phyloP scores from a whole-genome alignment of 1,284 basidiomycete species.

The Tilletia setariae region DNA sequence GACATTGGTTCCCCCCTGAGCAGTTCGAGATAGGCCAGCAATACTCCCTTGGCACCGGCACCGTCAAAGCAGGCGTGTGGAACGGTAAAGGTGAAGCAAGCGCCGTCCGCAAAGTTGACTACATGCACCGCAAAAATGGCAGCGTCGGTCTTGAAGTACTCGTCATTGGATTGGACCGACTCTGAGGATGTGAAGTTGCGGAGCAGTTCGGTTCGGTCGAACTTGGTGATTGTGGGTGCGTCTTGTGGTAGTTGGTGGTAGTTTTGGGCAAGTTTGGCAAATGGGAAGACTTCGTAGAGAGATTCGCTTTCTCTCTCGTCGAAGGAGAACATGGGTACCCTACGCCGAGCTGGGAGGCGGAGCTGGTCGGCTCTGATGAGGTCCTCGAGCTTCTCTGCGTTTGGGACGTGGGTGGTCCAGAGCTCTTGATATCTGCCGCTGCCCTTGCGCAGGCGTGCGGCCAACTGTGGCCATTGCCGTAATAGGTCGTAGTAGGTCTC shows the following conservation, averaged over 20 bases:
- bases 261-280: not conserved
- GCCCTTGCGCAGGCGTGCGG: not conserved
- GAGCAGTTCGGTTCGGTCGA: slow-evolving; percentile 2
- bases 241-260: not conserved
- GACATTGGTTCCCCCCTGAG: not conserved
- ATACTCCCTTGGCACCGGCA: not conserved
- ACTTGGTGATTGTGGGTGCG: not conserved
- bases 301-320: not conserved
- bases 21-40: not conserved
- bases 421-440: not conserved
- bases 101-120: slow-evolving; percentile 11
- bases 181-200: slow-evolving; percentile 5
- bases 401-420: slow-evolving; percentile 3
- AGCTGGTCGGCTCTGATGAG: slow-evolving; percentile 7
- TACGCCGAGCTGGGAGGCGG: not conserved
- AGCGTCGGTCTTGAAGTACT: slow-evolving; percentile 1
- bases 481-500: not conserved
- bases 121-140: not conserved
- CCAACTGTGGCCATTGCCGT: not conserved
- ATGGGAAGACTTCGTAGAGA: not conserved
- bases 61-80: slow-evolving; percentile 13
- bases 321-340: not conserved
- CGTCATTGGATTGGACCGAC: not conserved
- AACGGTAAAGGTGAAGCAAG: slow-evolving; percentile 7
- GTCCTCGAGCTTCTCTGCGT: not conserved